A percentile compares a stretch with the other conserved stretches of the same genome.
Evolutionary conservation across 257 asterid genomes (phyloP).

Genomic region (Plantago ovata): DNA sequence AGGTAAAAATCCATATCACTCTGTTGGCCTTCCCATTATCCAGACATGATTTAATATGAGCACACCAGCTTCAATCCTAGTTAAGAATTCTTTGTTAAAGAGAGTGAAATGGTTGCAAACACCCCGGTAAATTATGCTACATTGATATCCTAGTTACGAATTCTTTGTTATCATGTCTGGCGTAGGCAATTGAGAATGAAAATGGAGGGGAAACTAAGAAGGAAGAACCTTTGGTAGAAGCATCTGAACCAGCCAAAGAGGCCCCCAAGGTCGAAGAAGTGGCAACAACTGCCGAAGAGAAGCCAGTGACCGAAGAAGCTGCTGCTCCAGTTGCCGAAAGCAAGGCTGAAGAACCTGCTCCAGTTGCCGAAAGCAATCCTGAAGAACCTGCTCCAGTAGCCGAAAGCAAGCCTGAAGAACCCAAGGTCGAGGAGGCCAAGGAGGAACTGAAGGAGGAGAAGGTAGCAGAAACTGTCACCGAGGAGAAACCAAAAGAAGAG

Average conservation of each 20-base stretch:
- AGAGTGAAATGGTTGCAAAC: not conserved
- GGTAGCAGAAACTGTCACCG: slow-evolving; percentile 15
- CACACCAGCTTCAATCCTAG: no score
- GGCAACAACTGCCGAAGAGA: not conserved
- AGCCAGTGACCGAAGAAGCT: slow-evolving; percentile 20
- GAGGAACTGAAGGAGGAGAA: slow-evolving; percentile 32
- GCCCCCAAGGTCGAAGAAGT: slow-evolving; percentile 41
- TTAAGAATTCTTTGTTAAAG: no score
- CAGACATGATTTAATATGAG: no score
- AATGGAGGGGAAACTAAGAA: slow-evolving; percentile 32
- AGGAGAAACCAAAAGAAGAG: slow-evolving; percentile 19
- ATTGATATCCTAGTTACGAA: not conserved
- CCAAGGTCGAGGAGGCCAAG: not conserved
- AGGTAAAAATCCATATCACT: slow-evolving; percentile 22
- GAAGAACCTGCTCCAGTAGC: slow-evolving; percentile 13
- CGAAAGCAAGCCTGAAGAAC: slow-evolving; percentile 17
- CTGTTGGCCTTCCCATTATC: not conserved
- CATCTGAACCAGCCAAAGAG: slow-evolving; percentile 37
- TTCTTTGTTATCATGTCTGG: not conserved
- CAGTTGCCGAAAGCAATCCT: slow-evolving; percentile 19
- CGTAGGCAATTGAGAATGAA: no score
- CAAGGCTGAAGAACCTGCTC: slow-evolving; percentile 20
- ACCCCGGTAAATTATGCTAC: not conserved
- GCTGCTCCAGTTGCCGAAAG: slow-evolving; percentile 6
- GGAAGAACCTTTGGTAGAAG: slow-evolving; percentile 44